Evolutionary conservation across 192 early-diverging fungal species (phyloP), one percentile per base, ranked within the genome.

Genomic region (Dissophora ornata): DNA sequence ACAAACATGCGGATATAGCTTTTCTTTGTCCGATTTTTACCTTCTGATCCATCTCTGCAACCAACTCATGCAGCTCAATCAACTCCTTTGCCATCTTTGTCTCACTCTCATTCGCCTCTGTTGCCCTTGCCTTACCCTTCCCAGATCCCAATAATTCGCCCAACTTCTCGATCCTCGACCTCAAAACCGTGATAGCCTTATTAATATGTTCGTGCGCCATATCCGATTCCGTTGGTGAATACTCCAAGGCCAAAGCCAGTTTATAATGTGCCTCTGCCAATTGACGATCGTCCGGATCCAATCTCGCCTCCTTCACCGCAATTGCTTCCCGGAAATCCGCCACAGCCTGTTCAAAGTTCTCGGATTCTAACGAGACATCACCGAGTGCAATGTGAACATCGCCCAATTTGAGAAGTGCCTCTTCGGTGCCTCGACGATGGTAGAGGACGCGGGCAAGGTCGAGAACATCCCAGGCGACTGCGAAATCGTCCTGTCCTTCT

Each of bases 381-480:
- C 95, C 94, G 26, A 97, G 82, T 0, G 85, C 83, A 57, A 93
- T 74, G 62, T 90, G 86, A 58, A 94, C 79, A 81, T 92, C 89
- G 29, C 91, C 85, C 62, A 91, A 73, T 67, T 86, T 61, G 33
- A 85, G 51, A 64, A 84, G 68, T 13, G 82, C 67, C 38, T 83
- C 81, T 38, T 85, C 77, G 10, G 64, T 71, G 10, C 74, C 83
- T 18, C 62, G 52, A 22, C 91, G 86, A 50, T 84, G 80, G 48
- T 91, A 94, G 7, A 94, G 91, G 3, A 95, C 82, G 25, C 95
- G 90, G n/a, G 93, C 92, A 24, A 93, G 64, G 58, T 94, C 93
- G 45, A 97, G 81, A 15, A 91, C 87, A 44, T 94, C 90, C 93
- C 93, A 95, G 1, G 95, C 95, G 8, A 90, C 80, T 21, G 86